phyloP scores from a whole-genome alignment of 2,329 filamentous ascomycete genomes.

The Cladosporium halotolerans region DNA sequence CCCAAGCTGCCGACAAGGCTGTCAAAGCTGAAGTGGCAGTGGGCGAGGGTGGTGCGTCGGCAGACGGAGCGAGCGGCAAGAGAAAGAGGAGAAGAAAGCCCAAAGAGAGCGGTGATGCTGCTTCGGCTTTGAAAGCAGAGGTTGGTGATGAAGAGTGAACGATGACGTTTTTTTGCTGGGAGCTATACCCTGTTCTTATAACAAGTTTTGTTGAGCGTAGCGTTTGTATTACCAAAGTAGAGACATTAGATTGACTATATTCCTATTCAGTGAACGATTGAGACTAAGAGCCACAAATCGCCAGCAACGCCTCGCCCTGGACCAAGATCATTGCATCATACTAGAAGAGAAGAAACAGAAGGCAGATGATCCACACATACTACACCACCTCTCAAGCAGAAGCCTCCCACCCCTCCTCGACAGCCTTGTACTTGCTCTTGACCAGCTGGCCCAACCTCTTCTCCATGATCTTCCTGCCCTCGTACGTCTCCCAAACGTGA shows the following conservation, averaged over 20 bases:
- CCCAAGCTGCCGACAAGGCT: conserved; percentile 16
- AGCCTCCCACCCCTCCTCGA: conserved; percentile 1
- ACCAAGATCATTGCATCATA: too few species aligned
- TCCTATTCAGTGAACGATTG: background rate
- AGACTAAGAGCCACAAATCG: background rate
- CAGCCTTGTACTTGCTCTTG: conserved; percentile 23
- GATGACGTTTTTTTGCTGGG: background rate
- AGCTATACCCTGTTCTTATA: background rate
- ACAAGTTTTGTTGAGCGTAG: background rate
- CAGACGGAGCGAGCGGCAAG: conserved; percentile 19
- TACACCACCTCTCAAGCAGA: background rate
- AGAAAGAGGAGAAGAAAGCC: conserved; percentile 24
- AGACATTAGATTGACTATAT: conserved; percentile 4
- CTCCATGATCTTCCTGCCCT: conserved; percentile 71
- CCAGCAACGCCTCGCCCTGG: conserved; percentile 7
- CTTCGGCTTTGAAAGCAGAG: background rate
- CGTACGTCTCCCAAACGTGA: conserved; percentile 71
- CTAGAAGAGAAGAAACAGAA: background rate
- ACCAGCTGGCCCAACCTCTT: conserved; percentile 69
- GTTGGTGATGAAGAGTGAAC: background rate
- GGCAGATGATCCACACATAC: too few species aligned
- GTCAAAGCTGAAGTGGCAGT: conserved; percentile 7
- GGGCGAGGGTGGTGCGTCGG: conserved; percentile 1
- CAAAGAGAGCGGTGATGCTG: conserved; percentile 13
- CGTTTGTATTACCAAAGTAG: background rate